Evolutionary conservation across 225 moss, liverwort and hornwort genomes (phyloP).

Genomic region (Pseudoscleropodium purum): DNA sequence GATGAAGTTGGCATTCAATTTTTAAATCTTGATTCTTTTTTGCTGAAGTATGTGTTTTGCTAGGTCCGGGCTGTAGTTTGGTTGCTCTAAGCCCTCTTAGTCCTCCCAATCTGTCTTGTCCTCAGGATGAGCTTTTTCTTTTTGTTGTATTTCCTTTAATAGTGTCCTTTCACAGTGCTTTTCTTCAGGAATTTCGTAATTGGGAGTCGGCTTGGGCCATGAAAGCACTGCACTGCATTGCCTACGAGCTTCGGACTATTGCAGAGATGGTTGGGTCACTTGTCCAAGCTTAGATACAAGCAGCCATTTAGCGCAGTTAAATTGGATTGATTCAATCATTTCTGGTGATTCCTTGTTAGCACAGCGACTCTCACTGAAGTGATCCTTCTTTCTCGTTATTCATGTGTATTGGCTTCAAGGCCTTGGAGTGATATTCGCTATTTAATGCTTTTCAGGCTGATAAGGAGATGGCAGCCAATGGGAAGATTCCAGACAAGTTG

Average conservation of each 20-base stretch:
- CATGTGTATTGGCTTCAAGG: not conserved
- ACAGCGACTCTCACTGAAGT: not conserved
- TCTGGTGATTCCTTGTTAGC: not conserved
- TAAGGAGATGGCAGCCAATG: constrained; percentile 72
- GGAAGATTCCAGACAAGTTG: constrained; percentile 86
- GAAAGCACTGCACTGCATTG: constrained; percentile 79
- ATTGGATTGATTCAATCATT: not conserved
- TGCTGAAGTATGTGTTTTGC: not conserved
- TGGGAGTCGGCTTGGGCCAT: constrained; percentile 98
- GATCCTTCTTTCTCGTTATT: not conserved
- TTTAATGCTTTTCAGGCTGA: constrained; percentile 52
- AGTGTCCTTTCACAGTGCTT: constrained; percentile 47
- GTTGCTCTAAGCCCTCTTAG: not conserved
- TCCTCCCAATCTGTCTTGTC: not conserved
- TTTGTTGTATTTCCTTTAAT: constrained; percentile 16
- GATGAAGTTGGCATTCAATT: not conserved
- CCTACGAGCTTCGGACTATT: constrained; percentile 75
- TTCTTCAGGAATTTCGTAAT: constrained; percentile 95
- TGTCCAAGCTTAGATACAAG: not conserved
- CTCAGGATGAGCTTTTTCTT: not conserved
- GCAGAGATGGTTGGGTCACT: constrained; percentile 68
- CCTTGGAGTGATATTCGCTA: not conserved
- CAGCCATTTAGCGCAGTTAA: not conserved
- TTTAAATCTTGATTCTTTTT: not conserved
- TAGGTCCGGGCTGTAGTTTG: not conserved